Conservation (phyloP, 2,329 filamentous ascomycete species). For the Penicillium paneum region DNA sequence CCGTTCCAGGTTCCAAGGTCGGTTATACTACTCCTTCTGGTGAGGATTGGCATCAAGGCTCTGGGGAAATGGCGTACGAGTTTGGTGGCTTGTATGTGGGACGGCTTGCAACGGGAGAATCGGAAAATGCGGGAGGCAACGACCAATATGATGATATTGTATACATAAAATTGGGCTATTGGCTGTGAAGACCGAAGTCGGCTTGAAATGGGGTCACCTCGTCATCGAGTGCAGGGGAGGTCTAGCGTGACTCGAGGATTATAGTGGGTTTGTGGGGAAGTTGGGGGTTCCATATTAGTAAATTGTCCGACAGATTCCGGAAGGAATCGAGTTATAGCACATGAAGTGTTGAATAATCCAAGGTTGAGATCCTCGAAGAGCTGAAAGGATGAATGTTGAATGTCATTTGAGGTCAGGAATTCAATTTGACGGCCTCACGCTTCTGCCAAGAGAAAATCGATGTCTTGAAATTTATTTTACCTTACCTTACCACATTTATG, state of each 20-base stretch:
- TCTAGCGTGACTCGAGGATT: slow-evolving; percentile 6
- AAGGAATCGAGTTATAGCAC: not conserved
- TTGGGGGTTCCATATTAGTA: not conserved
- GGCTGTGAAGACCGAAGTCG: not conserved
- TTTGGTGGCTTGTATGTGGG: not conserved
- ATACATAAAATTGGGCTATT: not conserved
- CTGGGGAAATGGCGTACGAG: slow-evolving; percentile 9
- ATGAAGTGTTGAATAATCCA: not conserved
- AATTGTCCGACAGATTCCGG: not conserved
- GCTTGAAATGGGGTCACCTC: not conserved
- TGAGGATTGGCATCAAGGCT: not conserved
- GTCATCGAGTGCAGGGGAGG: slow-evolving; percentile 19
- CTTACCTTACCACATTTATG: too few species aligned
- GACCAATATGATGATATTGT: not conserved
- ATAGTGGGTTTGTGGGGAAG: slow-evolving; percentile 10
- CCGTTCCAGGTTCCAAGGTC: not conserved
- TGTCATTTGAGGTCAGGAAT: too few species aligned
- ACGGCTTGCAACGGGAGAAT: not conserved
- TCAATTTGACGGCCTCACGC: too few species aligned
- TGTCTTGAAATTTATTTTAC: too few species aligned
- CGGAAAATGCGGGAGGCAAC: not conserved
- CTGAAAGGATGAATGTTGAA: not conserved
- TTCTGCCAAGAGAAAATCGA: too few species aligned
- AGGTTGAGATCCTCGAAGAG: not conserved
- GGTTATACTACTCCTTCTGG: slow-evolving; percentile 4